Conservation (phyloP, 169 alveolate species). For the Eimeria praecox region DNA sequence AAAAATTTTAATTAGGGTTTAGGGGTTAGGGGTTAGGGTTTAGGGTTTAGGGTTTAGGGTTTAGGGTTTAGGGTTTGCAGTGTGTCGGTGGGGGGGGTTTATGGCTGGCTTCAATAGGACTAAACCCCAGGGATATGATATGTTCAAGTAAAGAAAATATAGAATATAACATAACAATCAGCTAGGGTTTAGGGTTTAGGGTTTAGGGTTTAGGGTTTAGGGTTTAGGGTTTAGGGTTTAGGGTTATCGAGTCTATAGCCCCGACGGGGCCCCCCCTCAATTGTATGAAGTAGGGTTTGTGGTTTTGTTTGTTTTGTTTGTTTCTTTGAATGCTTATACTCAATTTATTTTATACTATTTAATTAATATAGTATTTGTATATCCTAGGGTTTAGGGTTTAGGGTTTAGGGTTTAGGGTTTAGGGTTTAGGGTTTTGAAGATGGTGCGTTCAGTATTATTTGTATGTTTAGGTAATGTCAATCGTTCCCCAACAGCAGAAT, state of each 20-base stretch:
- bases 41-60: constrained; percentile 1
- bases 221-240: constrained; percentile 57
- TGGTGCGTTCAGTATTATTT: constrained; percentile 58
- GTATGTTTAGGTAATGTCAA: constrained; percentile 58
- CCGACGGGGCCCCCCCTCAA: constrained; percentile 4
- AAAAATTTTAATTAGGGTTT: neutral
- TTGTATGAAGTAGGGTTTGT: neutral
- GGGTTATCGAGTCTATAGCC: neutral
- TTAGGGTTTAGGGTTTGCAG: neutral
- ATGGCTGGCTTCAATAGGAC: neutral
- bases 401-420: constrained; percentile 15
- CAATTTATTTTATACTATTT: no score
- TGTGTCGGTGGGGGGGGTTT: no score
- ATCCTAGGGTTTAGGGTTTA: neutral
- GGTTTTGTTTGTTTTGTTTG: neutral
- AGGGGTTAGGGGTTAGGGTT: constrained; percentile 61
- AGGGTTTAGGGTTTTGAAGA: constrained; percentile 43
- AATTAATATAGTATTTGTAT: neutral
- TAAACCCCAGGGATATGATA: neutral
- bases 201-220: constrained; percentile 38
- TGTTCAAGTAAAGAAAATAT: neutral
- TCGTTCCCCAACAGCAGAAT: constrained; percentile 54
- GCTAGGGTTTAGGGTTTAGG: constrained; percentile 2
- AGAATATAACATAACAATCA: neutral
- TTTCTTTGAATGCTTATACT: no score